Conservation (phyloP, 2,329 filamentous ascomycete genomes). For the Epichloe elymi region DNA sequence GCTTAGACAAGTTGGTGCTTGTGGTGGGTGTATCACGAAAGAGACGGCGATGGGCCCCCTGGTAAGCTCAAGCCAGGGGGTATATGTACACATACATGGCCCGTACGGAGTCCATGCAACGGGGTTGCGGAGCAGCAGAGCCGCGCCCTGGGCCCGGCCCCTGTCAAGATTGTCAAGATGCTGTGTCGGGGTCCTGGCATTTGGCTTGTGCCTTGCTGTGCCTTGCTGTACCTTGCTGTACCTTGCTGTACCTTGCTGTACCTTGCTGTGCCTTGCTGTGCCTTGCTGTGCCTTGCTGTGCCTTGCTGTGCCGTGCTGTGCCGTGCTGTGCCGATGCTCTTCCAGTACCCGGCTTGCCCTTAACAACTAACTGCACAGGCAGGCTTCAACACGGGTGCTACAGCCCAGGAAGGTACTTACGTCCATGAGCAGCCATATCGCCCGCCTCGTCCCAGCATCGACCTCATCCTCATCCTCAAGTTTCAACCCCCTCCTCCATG, state of each 20-base stretch:
- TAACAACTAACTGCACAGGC: background rate
- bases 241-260: no score
- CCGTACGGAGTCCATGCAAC: background rate
- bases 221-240: no score
- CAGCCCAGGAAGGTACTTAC: background rate
- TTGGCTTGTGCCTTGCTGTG: background rate
- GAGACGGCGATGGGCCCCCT: background rate
- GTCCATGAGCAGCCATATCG: background rate
- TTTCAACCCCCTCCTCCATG: background rate
- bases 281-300: background rate
- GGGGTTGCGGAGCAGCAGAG: background rate
- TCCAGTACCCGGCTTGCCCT: background rate
- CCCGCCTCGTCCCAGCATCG: background rate
- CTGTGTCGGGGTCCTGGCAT: background rate
- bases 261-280: no score
- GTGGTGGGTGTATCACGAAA: background rate
- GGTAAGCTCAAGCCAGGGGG: background rate
- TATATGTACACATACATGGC: no score
- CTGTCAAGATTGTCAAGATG: background rate
- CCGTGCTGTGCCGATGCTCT: background rate
- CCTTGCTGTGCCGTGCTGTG: no score
- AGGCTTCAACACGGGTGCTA: no score
- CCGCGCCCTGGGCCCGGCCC: background rate
- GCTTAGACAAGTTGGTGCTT: background rate
- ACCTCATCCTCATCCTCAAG: background rate